These are phyloP conservation scores for Cardiospermum halicacabum DNA, from an alignment of 345 rosid species.

Conservation along the genomic window DNA sequence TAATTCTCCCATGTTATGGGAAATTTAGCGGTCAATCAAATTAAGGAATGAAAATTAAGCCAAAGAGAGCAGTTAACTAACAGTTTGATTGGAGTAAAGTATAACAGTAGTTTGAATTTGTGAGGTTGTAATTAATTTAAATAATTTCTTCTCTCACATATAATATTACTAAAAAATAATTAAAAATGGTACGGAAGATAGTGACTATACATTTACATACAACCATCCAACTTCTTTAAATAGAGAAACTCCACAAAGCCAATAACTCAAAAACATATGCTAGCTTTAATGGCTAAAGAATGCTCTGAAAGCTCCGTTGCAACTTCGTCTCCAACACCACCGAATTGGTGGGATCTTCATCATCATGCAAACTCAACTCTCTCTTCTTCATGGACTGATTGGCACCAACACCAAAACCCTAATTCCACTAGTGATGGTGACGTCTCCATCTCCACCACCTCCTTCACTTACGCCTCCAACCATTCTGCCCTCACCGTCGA, in stretches of 20 bases:
- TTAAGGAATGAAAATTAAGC: too few relatives aligned
- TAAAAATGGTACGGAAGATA: not conserved
- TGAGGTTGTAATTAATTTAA: too few relatives aligned
- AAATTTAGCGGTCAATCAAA: too few relatives aligned
- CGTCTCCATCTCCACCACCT: conserved; percentile 48
- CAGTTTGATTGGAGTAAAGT: too few relatives aligned
- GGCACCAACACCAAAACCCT: conserved; percentile 39
- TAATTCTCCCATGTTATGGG: too few relatives aligned
- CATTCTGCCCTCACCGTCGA: conserved; percentile 61
- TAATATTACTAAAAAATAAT: too few relatives aligned
- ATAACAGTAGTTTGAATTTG: too few relatives aligned
- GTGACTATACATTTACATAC: not conserved
- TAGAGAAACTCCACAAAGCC: conserved; percentile 24
- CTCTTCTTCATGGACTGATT: conserved; percentile 36
- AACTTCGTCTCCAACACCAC: conserved; percentile 25
- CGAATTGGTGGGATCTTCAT: conserved; percentile 68
- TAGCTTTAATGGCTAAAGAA: conserved; percentile 65
- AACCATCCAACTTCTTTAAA: conserved; percentile 34
- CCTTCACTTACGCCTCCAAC: conserved; percentile 51
- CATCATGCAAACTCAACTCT: conserved; percentile 46
- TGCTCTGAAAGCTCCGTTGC: conserved; percentile 37
- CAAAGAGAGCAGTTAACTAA: too few relatives aligned
- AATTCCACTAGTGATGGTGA: conserved; percentile 61
- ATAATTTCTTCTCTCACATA: too few relatives aligned
- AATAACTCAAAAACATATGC: not conserved